phyloP scores from a whole-genome alignment of 140 eudicot genomes.

The Stevia rebaudiana region DNA sequence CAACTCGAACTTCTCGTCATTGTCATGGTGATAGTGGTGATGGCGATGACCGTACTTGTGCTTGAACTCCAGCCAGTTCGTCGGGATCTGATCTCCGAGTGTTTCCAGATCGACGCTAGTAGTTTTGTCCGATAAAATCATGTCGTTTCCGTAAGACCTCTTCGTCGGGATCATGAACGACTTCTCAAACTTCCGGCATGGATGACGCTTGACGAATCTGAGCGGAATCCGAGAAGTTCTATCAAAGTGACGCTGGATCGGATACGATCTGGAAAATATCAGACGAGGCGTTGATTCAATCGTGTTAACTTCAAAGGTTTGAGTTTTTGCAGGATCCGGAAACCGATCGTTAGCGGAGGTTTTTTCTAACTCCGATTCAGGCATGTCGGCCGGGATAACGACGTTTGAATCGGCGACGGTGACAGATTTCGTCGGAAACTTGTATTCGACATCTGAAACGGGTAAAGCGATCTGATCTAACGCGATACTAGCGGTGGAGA shows the following conservation, averaged over 20 bases:
- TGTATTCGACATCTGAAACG: not conserved
- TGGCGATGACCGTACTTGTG: slow-evolving; percentile 25
- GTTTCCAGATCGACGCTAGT: slow-evolving; percentile 5
- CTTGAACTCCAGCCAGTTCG: slow-evolving; percentile 29
- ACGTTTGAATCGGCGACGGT: not conserved
- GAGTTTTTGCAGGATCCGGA: slow-evolving; percentile 8
- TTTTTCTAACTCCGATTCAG: not conserved
- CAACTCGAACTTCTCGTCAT: slow-evolving; percentile 3
- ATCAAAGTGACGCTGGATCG: slow-evolving; percentile 24
- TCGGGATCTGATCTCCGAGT: slow-evolving; percentile 21
- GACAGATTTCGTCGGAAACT: not conserved
- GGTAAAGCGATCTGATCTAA: not conserved
- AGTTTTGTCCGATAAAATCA: slow-evolving; percentile 13
- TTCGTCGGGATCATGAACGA: not conserved
- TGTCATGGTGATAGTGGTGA: slow-evolving; percentile 5
- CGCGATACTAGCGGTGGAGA: slow-evolving; percentile 24
- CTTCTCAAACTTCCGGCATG: slow-evolving; percentile 25
- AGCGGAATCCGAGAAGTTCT: slow-evolving; percentile 18
- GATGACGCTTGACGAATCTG: slow-evolving; percentile 25
- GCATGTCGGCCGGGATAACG: not conserved
- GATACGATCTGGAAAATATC: not conserved
- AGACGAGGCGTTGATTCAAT: slow-evolving; percentile 9
- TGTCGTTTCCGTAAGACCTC: slow-evolving; percentile 19
- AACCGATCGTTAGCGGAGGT: not conserved
- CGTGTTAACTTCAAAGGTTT: not conserved